Base-by-base conservation (phyloP, 345 rosid species). In the Lepidium aucheri region DNA sequence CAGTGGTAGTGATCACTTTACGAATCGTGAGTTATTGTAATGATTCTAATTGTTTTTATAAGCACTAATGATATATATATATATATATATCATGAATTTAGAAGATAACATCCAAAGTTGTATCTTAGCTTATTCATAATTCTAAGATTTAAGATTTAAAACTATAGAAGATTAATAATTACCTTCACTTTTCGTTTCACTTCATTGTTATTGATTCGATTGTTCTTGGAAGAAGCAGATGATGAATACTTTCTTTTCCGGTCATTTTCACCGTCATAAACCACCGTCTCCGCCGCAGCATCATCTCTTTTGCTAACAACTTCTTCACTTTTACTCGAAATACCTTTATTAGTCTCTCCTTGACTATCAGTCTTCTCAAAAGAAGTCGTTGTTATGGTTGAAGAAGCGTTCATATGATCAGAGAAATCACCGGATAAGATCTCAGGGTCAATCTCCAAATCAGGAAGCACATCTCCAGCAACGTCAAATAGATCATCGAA, bases 401-500 rank as follows among this genome's bases (percentile, higher is more conserved):
- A 72, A 1, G 72, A 51, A 28, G 68, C 18, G 68, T 73, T 73
- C 43, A 66, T 35, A 1, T 73, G 77, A 24, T 67, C 56, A 13
- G 91, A 80, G 58, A 81, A 79, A 6, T 87, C 92, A 0, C 87
- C 83, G 28, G 55, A 9, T 41, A 88, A 77, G 60, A 84, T 70
- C 50, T 86, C 96, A 1, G 82, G 75, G 74, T 80, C 87, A 66
- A 85, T 80, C 77, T 89, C 98, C 88, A 87, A 74, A 51, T 84
- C 95, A 14, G 93, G 91, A 17, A 84, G 63, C 53, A 68, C 55
- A 42, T 85, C 90, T 8, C 76, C 88, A 14, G 74, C 83, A 35
- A 83, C 89, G 12, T 68, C 35, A 30, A 89, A 87, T 46, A 92
- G 79, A 76, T 92, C 95, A 28, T 85, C 95, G 61, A 92, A 89